Evolutionary conservation across 257 asterid genomes (phyloP), one percentile per base, ranked within the genome.

Genomic region (Linaria vulgaris): DNA sequence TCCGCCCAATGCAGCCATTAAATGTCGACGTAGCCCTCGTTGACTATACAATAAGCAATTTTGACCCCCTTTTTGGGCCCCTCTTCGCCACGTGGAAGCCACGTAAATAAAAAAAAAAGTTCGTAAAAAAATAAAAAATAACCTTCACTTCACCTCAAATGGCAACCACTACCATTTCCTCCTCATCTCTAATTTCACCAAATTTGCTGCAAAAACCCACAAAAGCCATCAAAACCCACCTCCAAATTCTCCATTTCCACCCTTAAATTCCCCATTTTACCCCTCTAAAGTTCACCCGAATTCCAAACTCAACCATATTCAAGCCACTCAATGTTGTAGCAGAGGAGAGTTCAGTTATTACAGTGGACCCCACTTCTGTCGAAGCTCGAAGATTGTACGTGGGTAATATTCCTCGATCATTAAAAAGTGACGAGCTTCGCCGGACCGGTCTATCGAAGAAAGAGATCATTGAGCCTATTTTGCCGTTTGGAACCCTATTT

Each of bases 331-430:
- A 64, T 67, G 88, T 80, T 2, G 92, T 85, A 31, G 87, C 85
- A 34, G 89, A 85, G 69, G 88, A 71, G 54, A 43, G 85, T 25
- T 63, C 87, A 2, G 85, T 82, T 12, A 73, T 80, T 19, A 76
- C 94, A 34, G 83, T 66, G 44, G 95, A 90, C 81, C 83, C 87
- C 11, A 63, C 91, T 15, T 80, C 94, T 24, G 73, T 59, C 15
- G 72, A 80, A 19, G 86, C 84, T 1, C 84, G 97, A 57, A 80
- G 84, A 61, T 70, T 91, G 71, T 91, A 91, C 70, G 78, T 91
- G 4, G 98, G 98, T 0, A 91, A 91, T 75, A 88, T 91, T 65
- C 96, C 98, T 4, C 69, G 96, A 59, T 82, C 81, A 16, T 73
- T 91, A 43, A 80, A 79, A 50, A 86, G 77, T 19, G 97, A 85